Evolutionary conservation across 306 rosid species (phyloP).

Genomic region (Acacia acuminata): DNA sequence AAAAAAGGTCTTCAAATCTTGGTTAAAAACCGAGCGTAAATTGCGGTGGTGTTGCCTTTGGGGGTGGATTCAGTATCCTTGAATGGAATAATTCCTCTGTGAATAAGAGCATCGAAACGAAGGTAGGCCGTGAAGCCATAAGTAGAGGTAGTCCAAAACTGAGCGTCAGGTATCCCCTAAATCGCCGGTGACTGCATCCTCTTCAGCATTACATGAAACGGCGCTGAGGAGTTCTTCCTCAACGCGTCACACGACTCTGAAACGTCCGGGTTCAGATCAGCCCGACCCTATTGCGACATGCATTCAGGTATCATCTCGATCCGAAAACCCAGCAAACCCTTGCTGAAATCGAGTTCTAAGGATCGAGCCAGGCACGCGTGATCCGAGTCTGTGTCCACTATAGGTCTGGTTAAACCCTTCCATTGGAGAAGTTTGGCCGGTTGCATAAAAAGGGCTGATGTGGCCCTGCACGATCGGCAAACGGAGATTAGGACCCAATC

Average conservation of each 20-base stretch:
- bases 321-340: slow-evolving; percentile 26
- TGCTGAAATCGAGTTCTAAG: not conserved
- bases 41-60: no score
- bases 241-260: slow-evolving; percentile 33
- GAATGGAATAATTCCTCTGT: no score
- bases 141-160: slow-evolving; percentile 47
- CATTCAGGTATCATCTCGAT: slow-evolving; percentile 42
- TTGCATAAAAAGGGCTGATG: slow-evolving; percentile 35
- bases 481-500: no score
- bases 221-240: slow-evolving; percentile 27
- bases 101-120: no score
- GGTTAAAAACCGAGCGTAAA: no score
- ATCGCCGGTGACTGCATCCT: slow-evolving; percentile 35
- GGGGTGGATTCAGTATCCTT: no score
- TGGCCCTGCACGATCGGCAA: slow-evolving; percentile 30
- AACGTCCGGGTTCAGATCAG: slow-evolving; percentile 28
- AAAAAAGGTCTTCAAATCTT: no score
- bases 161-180: slow-evolving; percentile 39
- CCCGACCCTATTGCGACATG: slow-evolving; percentile 15
- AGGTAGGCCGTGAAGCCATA: no score
- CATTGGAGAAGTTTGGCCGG: slow-evolving; percentile 34
- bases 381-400: slow-evolving; percentile 28
- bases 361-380: slow-evolving; percentile 26
- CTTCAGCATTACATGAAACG: slow-evolving; percentile 36
- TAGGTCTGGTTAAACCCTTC: slow-evolving; percentile 36